Evolutionary conservation across 345 rosid species (phyloP), one percentile per base, ranked within the genome.

Genomic region (Cardamine resedifolia): DNA sequence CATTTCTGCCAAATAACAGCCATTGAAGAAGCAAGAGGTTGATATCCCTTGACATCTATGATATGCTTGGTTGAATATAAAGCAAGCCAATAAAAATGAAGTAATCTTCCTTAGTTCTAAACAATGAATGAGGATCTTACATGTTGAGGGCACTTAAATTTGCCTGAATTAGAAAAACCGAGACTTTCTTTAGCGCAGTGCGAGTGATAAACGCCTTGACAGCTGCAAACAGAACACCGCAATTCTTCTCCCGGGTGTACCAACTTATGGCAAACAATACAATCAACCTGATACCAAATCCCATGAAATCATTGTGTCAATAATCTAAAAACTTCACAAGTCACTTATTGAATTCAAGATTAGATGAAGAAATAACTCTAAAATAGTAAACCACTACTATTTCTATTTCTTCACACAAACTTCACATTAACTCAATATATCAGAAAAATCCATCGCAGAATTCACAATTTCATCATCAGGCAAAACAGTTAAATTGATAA

Each of bases 121-220:
- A 72, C 36, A 72, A 7, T 15, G 41, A 38, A 49, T 18, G 56
- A 49, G 58, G 68, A 52, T 30, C 82, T 83, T 84, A 94, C 98
- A 87, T 94, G 97, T 30, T 89, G 98, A 34, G 96, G 93, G 66
- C 98, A 94, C 83, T 74, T 90, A 66, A 94, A 94, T 44, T 84
- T 91, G 58, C 59, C 78, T 2, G 49, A 58, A 27, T 75, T 85
- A 3, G 82, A 68, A 70, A 82, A 50, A 14, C 82, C 79, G 47
- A 80, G 68, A 31, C 57, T 74, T 75, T 80, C 81, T 80, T 81
- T 81, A 1, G 43, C 91, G 66, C 98, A 94, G 51, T 1, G 14
- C 10, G 57, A 30, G 75, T 94, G 98, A 83, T 85, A 94, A 73
- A 67, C 75, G 52, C 88, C 88, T 66, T 76, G 64, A 68, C 98